These are phyloP conservation scores for Dipodascus geniculatus DNA, from an alignment of 805 yeast genomes.

Conservation along the genomic window DNA sequence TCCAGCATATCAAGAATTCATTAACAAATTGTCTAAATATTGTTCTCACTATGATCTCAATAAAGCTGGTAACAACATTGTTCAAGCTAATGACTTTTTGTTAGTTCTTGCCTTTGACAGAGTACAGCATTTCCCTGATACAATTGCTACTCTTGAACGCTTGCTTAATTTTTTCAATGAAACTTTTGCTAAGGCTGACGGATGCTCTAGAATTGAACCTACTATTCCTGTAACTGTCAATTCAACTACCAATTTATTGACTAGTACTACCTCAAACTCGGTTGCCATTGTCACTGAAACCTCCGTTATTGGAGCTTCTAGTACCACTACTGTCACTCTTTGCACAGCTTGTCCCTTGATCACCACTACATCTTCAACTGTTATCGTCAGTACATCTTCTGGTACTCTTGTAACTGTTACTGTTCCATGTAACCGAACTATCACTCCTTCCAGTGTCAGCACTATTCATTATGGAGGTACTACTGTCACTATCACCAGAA, in stretches of 20 bases:
- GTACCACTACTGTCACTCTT: neutral
- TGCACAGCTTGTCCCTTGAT: neutral
- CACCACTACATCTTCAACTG: neutral
- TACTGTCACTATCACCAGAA: neutral
- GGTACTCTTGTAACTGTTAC: neutral
- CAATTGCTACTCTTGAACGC: neutral
- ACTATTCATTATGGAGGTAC: neutral
- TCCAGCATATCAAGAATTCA: neutral
- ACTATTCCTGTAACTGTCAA: neutral
- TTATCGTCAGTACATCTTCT: neutral
- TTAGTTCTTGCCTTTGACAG: neutral
- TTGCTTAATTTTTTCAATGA: neutral
- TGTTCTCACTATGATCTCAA: neutral
- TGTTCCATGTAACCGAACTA: neutral
- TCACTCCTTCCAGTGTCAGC: neutral
- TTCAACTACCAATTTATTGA: neutral
- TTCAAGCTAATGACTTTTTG: neutral
- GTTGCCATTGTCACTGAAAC: neutral
- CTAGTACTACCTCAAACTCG: neutral
- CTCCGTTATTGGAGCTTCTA: neutral
- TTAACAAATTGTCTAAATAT: neutral
- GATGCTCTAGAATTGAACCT: neutral
- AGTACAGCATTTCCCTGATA: neutral
- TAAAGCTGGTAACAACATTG: neutral
- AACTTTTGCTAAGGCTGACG: neutral